These are phyloP conservation scores for Venturia effusa DNA, from an alignment of 2,329 filamentous ascomycete species.

Conservation along the genomic window DNA sequence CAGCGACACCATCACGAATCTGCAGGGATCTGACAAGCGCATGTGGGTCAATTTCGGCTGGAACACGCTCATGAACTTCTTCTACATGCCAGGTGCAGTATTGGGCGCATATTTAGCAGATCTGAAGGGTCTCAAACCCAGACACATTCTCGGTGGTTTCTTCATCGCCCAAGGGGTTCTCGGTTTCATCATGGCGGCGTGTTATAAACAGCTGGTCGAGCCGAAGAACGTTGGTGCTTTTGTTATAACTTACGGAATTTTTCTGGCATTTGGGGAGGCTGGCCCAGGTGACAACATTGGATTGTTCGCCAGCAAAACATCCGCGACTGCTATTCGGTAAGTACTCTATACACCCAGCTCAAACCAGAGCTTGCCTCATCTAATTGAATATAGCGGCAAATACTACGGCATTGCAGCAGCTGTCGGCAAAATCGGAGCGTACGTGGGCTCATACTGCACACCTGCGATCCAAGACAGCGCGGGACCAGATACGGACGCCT, in stretches of 20 bases:
- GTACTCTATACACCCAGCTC: constrained; percentile 13
- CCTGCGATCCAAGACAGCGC: constrained; percentile 44
- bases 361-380: too few relatives aligned
- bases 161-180: constrained; percentile 64
- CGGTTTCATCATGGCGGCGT: constrained; percentile 78
- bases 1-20: constrained; percentile 53
- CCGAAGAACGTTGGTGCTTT: constrained; percentile 61
- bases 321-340: constrained; percentile 63
- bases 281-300: constrained; percentile 90
- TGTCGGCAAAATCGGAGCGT: constrained; percentile 67
- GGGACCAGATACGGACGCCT: constrained; percentile 19
- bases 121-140: constrained; percentile 57
- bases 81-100: constrained; percentile 76
- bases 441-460: constrained; percentile 76
- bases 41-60: constrained; percentile 76
- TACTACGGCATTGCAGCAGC: constrained; percentile 63
- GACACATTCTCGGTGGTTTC: constrained; percentile 59
- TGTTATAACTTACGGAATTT: constrained; percentile 68
- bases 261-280: constrained; percentile 66
- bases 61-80: constrained; percentile 79
- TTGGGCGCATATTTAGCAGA: constrained; percentile 69
- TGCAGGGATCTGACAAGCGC: constrained; percentile 45
- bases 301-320: constrained; percentile 75
- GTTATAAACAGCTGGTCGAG: constrained; percentile 57
- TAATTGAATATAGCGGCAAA: constrained; percentile 46